These are phyloP conservation scores for Nymphaea colorata DNA, from an alignment of 164 flowering plant genomes.

Conservation along the genomic window DNA sequence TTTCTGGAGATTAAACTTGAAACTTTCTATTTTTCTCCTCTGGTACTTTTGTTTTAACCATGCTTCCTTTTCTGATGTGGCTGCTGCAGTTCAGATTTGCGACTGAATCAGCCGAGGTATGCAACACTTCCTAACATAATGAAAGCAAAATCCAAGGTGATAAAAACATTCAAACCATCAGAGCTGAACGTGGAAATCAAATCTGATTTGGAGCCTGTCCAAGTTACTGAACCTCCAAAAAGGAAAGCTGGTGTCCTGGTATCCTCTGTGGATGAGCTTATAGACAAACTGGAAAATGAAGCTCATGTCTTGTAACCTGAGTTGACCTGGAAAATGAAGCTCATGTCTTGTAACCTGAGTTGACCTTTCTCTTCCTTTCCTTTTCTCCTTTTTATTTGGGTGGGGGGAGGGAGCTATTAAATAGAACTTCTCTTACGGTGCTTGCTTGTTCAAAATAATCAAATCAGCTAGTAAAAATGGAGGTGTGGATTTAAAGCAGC, in stretches of 20 bases:
- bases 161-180: conserved; percentile 62
- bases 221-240: conserved; percentile 91
- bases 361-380: too few species aligned
- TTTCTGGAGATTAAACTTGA: neutral
- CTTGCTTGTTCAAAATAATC: too few species aligned
- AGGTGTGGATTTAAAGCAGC: too few species aligned
- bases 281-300: conserved; percentile 79
- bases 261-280: conserved; percentile 82
- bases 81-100: conserved; percentile 69
- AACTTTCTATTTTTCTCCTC: neutral
- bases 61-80: neutral
- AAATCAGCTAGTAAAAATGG: too few species aligned
- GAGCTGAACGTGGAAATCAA: conserved; percentile 68
- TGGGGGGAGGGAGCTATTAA: too few species aligned
- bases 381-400: too few species aligned
- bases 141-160: conserved; percentile 90
- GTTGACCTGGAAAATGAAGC: conserved; percentile 66
- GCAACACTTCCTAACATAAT: conserved; percentile 97
- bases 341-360: conserved; percentile 28
- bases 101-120: conserved; percentile 94
- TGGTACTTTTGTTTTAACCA: neutral
- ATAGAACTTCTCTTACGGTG: too few species aligned
- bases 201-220: conserved; percentile 62
- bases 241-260: conserved; percentile 78
- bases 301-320: conserved; percentile 42